A percentile compares a stretch with the other conserved stretches of the same genome.
Conservation (phyloP, 345 rosid genomes). For the Kandelia obovata region DNA sequence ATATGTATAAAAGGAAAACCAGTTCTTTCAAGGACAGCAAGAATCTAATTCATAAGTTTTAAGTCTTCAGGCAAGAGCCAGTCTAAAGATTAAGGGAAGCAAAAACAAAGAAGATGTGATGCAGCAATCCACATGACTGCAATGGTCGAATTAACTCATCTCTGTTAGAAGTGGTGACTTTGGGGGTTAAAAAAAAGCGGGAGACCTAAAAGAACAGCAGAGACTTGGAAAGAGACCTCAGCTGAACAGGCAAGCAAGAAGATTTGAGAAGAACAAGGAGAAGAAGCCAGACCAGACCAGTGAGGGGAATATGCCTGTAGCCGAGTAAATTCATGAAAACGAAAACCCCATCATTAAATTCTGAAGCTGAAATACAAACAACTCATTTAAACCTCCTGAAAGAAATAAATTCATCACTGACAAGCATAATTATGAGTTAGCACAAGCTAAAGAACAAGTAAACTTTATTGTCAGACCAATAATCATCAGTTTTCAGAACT, state of each 20-base stretch:
- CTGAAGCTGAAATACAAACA: neutral
- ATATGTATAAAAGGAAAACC: neutral
- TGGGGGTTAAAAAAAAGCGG: neutral
- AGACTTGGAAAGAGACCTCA: neutral
- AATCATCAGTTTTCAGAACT: constrained; percentile 14
- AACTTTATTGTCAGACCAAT: constrained; percentile 24
- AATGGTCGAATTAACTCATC: neutral
- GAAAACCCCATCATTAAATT: neutral
- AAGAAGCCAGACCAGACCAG: neutral
- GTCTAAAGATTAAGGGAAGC: too few species aligned
- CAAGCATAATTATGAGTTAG: constrained; percentile 6
- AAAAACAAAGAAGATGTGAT: neutral
- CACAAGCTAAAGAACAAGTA: neutral
- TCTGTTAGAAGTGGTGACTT: neutral
- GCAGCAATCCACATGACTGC: neutral
- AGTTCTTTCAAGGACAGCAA: neutral
- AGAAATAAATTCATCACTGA: constrained; percentile 7
- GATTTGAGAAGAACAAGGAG: neutral
- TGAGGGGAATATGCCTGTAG: neutral
- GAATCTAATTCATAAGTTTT: neutral
- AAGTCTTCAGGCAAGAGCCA: too few species aligned
- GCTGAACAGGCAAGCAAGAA: neutral
- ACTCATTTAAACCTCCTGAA: neutral
- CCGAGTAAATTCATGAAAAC: neutral
- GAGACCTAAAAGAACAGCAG: neutral